Base-by-base conservation (phyloP, 176 grass and related monocot species). In the Oryza glumipatula region DNA sequence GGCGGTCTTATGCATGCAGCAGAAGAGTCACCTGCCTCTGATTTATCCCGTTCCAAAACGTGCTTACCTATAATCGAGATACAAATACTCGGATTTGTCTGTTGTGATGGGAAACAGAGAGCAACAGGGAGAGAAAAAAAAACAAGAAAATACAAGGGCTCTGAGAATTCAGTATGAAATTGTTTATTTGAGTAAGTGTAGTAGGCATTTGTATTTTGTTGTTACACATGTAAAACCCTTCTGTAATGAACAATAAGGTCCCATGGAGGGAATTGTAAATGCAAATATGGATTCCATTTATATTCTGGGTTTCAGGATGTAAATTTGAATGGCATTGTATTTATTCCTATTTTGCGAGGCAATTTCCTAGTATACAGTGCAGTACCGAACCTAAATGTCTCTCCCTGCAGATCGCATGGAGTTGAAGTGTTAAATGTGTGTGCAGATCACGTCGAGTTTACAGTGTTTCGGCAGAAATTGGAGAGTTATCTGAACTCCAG, bases 1-100 rank as follows among this genome's bases (percentile, higher is more conserved):
- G 16, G 67, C 71, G 0, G 77, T 81, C 21, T 9, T 51, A 4
- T 85, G 76, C 77, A 7, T 89, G 72, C 82, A 89, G 10, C 72
- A 89, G 13, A 89, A 71, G 16, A 77, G 82, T 0, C 77, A 81
- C 51, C 75, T 89, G 76, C 77, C 88, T 33, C 51, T 24, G 22
- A 14, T 58, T 58, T 58, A 58, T 58, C 54, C 68, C 61, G 0
- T 68, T 0, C 70, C 49, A 0, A 14, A 28, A 4, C 51, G 82
- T 3, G 70, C 49, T 0, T 85, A 32, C 70, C 24, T 89, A 41
- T 41, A 41, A 41, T 8, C 39, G 7, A 41, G 39, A 41, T 41
- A 41, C 38, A 7, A 39, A 7, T 58, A 19, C 30, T 32, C 2
- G 48, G 4, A 51, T 51, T 51, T 14, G 4, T 52, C 49, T 52